A percentile compares a stretch with the other conserved stretches of the same genome.
These are phyloP conservation scores for Tulasnella sp. DNA, from an alignment of 768 basidiomycete species.

Conservation along the genomic window DNA sequence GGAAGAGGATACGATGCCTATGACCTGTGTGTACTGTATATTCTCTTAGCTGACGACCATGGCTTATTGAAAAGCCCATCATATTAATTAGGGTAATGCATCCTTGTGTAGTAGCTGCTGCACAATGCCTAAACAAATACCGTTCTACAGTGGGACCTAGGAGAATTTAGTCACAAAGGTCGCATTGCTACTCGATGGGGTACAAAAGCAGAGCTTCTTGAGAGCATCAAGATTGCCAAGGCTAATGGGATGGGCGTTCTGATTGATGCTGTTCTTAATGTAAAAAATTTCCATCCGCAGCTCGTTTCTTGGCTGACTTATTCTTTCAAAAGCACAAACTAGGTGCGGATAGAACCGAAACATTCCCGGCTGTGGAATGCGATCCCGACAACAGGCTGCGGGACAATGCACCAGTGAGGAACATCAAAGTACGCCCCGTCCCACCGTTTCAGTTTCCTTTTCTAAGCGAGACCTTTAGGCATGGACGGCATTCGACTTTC, in stretches of 20 bases:
- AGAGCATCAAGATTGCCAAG: conserved; percentile 54
- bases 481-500: conserved; percentile 79
- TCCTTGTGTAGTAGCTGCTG: neutral
- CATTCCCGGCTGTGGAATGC: conserved; percentile 55
- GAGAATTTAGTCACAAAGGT: conserved; percentile 72
- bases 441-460: neutral
- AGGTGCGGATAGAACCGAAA: conserved; percentile 67
- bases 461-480: conserved; percentile 32
- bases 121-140: neutral
- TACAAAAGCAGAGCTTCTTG: conserved; percentile 61
- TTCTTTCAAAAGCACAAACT: conserved; percentile 50
- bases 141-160: conserved; percentile 61
- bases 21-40: conserved; percentile 41
- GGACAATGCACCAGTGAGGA: conserved; percentile 41
- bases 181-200: conserved; percentile 71
- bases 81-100: neutral
- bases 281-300: conserved; percentile 23
- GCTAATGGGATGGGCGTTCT: conserved; percentile 58
- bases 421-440: conserved; percentile 39
- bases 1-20: conserved; percentile 79
- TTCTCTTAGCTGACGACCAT: neutral
- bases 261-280: conserved; percentile 84
- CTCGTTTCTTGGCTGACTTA: neutral
- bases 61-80: neutral
- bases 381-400: conserved; percentile 54